Conservation (phyloP, 2,329 filamentous ascomycete species). For the Microsporum ferrugineum region DNA sequence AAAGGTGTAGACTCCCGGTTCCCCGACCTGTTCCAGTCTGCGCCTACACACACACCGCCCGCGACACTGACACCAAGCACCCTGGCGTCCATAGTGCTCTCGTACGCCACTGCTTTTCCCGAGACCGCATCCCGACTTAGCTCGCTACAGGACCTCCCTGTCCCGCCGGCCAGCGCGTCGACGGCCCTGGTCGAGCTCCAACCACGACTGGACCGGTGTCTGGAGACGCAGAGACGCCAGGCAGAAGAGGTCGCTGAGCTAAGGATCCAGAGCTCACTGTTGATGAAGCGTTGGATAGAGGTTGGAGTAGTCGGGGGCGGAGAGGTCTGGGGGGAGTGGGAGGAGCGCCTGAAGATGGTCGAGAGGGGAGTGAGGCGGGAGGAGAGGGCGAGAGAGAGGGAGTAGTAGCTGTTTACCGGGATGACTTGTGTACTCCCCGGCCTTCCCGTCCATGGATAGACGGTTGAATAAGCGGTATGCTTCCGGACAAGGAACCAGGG, state of each 20-base stretch:
- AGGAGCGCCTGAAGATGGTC: conserved; percentile 53
- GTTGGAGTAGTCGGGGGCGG: conserved; percentile 56
- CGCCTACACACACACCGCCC: conserved; percentile 24
- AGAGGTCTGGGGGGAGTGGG: conserved; percentile 58
- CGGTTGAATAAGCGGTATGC: not conserved
- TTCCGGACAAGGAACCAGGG: not conserved
- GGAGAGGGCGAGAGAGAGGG: conserved; percentile 35
- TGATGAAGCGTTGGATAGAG: conserved; percentile 63
- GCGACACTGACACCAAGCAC: conserved; percentile 27
- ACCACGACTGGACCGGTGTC: conserved; percentile 31
- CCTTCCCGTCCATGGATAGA: not conserved
- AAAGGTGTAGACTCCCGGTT: conserved; percentile 27
- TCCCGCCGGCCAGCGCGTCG: conserved; percentile 34
- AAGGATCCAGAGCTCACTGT: conserved; percentile 33
- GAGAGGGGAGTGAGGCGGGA: conserved; percentile 55
- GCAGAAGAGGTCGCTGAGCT: conserved; percentile 31
- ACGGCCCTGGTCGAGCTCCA: conserved; percentile 33
- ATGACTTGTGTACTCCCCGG: not conserved
- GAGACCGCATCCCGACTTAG: conserved; percentile 38
- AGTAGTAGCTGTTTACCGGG: not conserved
- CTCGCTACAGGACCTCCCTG: conserved; percentile 38
- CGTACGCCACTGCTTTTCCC: conserved; percentile 36
- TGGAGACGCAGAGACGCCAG: conserved; percentile 29
- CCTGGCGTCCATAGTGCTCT: conserved; percentile 33
- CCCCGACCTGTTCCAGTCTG: conserved; percentile 32